Percentiles rank a stretch among this genome's conserved stretches.
Evolutionary conservation across 495 filamentous ascomycete genomes (phyloP).

Genomic region (Clohesyomyces aquaticus): DNA sequence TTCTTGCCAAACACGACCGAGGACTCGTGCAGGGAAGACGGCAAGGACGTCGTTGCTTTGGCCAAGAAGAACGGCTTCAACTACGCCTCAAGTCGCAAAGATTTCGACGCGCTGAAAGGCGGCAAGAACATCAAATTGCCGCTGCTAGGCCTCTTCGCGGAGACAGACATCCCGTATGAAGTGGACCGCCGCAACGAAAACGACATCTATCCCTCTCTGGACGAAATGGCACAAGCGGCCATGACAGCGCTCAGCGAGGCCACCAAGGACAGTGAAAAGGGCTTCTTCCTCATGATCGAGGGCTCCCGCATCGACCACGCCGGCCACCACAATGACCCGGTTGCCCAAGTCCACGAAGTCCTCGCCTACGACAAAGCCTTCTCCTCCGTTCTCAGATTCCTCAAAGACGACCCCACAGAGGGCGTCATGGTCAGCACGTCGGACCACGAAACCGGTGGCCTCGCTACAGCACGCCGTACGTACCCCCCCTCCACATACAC

Average conservation of each 20-base stretch:
- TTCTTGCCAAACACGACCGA: conserved; percentile 80
- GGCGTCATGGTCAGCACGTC: conserved; percentile 85
- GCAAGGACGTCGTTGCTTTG: conserved; percentile 66
- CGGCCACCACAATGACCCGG: conserved; percentile 92
- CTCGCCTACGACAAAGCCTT: conserved; percentile 90
- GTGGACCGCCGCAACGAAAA: conserved; percentile 80
- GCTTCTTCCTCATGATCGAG: conserved; percentile 99
- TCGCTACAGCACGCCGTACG: conserved; percentile 77
- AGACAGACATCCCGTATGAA: conserved; percentile 85
- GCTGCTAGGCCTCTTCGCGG: conserved; percentile 83
- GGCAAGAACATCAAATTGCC: conserved; percentile 79
- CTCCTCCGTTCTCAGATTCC: conserved; percentile 77
- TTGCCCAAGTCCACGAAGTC: conserved; percentile 92
- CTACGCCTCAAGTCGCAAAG: conserved; percentile 70
- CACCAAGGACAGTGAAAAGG: conserved; percentile 81
- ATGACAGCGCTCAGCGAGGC: conserved; percentile 78
- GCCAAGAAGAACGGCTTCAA: conserved; percentile 77
- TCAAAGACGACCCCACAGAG: conserved; percentile 71
- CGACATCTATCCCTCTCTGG: conserved; percentile 81
- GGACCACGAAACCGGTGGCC: conserved; percentile 93
- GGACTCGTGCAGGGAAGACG: conserved; percentile 77
- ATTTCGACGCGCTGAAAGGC: conserved; percentile 75
- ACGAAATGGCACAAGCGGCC: conserved; percentile 88
- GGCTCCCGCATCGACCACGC: conserved; percentile 96
- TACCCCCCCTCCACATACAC: conserved; percentile 9